Evolutionary conservation across 768 basidiomycete species (phyloP), one percentile per base, ranked within the genome.

Genomic region (Kwoniella dejecticola): DNA sequence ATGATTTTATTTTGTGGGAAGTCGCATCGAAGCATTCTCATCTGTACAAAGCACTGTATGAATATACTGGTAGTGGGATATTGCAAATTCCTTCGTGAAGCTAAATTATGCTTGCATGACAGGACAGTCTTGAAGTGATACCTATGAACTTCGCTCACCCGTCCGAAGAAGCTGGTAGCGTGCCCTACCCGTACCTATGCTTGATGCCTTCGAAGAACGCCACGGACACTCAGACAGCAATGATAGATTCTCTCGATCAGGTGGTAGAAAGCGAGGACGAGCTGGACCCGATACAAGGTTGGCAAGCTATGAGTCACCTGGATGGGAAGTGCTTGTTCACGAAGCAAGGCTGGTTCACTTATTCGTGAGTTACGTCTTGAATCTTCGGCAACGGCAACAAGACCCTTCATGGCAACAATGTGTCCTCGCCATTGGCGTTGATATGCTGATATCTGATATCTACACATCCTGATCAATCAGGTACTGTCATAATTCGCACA

Each of bases 401-500:
- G 15, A 19, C 10, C 21, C 8, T n/a, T 46, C 10, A 8, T 7
- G 26, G n/a, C 24, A 50, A 3, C 23, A 50, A 19, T n/a, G 17
- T 5, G 15, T 36, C 54, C 4, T 11, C 5, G 1, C 10, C 29
- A 27, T 38, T 26, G 31, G n/a, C 21, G 4, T n/a, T 24, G 11
- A 11, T 45, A n/a, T n/a, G n/a, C n/a, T n/a, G n/a, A n/a, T n/a
- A n/a, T n/a, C n/a, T n/a, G n/a, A n/a, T n/a, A n/a, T n/a, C n/a
- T n/a, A n/a, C n/a, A n/a, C n/a, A n/a, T n/a, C n/a, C n/a, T n/a
- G n/a, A n/a, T n/a, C n/a, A n/a, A n/a, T n/a, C n/a, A 74, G 72
- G 11, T 79, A 80, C 69, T 81, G 95, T 81, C 93, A 99, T 81
- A 90, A 93, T 79, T 84, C 86, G 52, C 88, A 96, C 80, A 91